phyloP scores from a whole-genome alignment of 257 asterid species.

The Solanum corneliomulleri region DNA sequence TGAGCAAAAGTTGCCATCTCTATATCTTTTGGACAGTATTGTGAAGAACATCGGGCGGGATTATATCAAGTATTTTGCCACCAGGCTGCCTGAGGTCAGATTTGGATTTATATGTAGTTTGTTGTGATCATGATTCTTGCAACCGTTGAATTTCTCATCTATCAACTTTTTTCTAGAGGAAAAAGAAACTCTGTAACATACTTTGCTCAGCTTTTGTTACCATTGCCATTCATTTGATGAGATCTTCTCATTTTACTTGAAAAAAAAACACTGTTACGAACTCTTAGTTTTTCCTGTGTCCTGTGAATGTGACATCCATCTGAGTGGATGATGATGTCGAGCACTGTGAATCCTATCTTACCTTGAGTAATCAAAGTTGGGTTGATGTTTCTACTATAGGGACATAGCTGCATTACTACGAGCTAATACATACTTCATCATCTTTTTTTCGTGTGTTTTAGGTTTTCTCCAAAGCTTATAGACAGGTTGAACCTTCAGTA shows the following conservation, averaged over 20 bases:
- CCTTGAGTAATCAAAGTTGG: background rate
- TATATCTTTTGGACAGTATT: constrained; percentile 15
- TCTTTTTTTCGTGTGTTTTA: constrained; percentile 7
- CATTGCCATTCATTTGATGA: background rate
- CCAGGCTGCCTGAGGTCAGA: constrained; percentile 10
- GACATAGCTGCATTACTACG: background rate
- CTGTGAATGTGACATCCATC: background rate
- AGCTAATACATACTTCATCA: background rate
- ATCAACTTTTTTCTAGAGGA: background rate
- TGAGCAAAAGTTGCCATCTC: constrained; percentile 13
- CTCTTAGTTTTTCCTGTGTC: background rate
- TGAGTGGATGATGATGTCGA: background rate
- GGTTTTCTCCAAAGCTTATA: constrained; percentile 85
- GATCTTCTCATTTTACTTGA: background rate
- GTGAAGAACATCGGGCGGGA: constrained; percentile 19
- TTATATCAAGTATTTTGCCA: constrained; percentile 14
- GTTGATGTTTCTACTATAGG: background rate
- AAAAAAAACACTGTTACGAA: background rate
- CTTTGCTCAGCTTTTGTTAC: background rate
- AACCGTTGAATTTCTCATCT: background rate
- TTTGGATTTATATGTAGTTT: background rate
- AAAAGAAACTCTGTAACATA: background rate
- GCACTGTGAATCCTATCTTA: background rate
- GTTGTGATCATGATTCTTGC: background rate
- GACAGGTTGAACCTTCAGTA: constrained; percentile 67